Conservation (phyloP, 2,329 filamentous ascomycete species). For the Capronia americana region DNA sequence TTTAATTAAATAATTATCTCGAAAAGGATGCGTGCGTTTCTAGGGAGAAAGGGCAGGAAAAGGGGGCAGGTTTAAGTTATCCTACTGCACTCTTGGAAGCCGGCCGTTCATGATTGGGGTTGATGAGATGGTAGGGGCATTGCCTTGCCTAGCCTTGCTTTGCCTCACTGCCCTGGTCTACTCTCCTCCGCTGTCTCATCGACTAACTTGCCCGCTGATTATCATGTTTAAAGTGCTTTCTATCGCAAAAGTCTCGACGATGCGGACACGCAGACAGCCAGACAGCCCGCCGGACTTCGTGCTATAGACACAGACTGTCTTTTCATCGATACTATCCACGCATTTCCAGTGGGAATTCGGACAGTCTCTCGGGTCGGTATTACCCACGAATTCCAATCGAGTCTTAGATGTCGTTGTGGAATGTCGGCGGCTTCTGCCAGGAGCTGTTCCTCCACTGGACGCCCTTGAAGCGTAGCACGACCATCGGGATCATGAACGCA, state of each 20-base stretch:
- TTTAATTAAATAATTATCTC: no score
- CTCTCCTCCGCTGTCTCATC: no score
- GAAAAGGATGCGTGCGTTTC: no score
- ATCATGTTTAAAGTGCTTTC: neutral
- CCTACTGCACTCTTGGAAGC: no score
- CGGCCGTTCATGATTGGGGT: neutral
- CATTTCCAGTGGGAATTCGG: no score
- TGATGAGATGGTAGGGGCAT: no score
- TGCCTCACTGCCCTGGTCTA: no score
- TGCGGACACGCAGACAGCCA: no score
- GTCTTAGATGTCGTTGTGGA: slow-evolving; percentile 24
- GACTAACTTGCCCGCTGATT: neutral
- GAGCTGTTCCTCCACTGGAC: slow-evolving; percentile 34
- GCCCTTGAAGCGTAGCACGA: slow-evolving; percentile 39
- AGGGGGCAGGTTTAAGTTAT: no score
- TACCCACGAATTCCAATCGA: neutral
- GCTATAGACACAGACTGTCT: neutral
- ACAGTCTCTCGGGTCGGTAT: neutral
- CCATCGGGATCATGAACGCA: slow-evolving; percentile 39
- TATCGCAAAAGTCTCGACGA: neutral
- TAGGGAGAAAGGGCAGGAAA: no score
- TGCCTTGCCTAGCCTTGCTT: no score
- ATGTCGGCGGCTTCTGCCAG: slow-evolving; percentile 31
- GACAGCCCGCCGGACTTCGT: neutral
- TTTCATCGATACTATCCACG: neutral